A percentile compares a stretch with the other conserved stretches of the same genome.
Evolutionary conservation across 331 rosid species (phyloP).

Genomic region (Cydonia oblonga): DNA sequence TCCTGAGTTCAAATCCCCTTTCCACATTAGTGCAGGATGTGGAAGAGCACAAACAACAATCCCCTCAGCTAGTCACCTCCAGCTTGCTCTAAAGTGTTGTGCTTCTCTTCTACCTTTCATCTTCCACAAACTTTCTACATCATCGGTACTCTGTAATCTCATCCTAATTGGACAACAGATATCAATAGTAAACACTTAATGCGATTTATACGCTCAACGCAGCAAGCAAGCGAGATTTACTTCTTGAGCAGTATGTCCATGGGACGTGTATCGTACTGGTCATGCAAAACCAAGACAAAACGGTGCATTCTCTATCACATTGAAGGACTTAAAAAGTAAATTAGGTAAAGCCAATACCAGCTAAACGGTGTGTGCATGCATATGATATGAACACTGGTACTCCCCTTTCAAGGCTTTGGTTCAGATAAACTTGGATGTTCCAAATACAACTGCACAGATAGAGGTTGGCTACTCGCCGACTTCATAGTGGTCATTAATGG

Average conservation of each 20-base stretch:
- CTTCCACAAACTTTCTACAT: not conserved
- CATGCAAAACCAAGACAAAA: not conserved
- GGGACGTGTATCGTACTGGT: too few species aligned
- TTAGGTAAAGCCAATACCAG: not conserved
- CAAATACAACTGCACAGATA: conserved; percentile 57
- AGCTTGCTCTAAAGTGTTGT: too few species aligned
- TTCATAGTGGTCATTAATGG: conserved; percentile 40
- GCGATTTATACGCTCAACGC: too few species aligned
- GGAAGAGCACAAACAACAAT: too few species aligned
- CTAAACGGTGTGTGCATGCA: not conserved
- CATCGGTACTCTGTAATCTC: not conserved
- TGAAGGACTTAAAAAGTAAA: not conserved
- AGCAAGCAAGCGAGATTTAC: too few species aligned
- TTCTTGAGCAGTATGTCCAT: too few species aligned
- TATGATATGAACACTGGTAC: not conserved
- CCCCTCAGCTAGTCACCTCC: too few species aligned
- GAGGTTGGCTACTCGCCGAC: conserved; percentile 52
- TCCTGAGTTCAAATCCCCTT: too few species aligned
- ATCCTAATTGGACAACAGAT: not conserved
- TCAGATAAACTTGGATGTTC: conserved; percentile 61
- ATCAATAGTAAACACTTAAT: too few species aligned
- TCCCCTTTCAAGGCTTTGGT: conserved; percentile 22
- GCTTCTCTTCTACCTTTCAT: not conserved
- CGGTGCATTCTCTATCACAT: not conserved
- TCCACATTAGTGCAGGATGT: too few species aligned